A percentile compares a stretch with the other conserved stretches of the same genome.
Evolutionary conservation across 306 rosid species (phyloP).

Genomic region (Dalbergia cultrata): DNA sequence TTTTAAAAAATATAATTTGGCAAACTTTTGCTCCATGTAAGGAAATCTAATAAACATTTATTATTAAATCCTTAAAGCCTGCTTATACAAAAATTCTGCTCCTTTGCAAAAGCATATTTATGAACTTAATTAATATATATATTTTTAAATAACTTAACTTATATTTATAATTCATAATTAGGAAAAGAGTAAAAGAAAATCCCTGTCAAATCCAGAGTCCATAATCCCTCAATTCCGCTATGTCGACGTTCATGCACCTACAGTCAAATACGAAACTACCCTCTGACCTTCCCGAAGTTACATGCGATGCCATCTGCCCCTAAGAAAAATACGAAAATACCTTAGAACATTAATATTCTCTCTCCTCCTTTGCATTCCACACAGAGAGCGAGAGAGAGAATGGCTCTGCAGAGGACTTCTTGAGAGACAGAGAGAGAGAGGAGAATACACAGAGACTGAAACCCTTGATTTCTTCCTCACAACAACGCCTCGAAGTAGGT

Average conservation of each 20-base stretch:
- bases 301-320: background rate
- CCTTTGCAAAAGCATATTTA: too few relatives aligned
- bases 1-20: too few relatives aligned
- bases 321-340: background rate
- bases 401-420: slow-evolving; percentile 31
- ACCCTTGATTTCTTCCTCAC: slow-evolving; percentile 36
- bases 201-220: background rate
- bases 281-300: background rate
- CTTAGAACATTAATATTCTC: slow-evolving; percentile 2
- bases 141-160: too few relatives aligned
- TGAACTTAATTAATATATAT: too few relatives aligned
- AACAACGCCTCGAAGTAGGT: slow-evolving; percentile 27
- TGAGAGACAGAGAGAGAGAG: slow-evolving; percentile 15
- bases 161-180: too few relatives aligned
- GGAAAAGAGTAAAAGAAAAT: background rate
- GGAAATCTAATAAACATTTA: too few relatives aligned
- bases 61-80: too few relatives aligned
- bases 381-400: slow-evolving; percentile 1
- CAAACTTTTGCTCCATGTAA: too few relatives aligned
- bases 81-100: too few relatives aligned
- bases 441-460: slow-evolving; percentile 17
- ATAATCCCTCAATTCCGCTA: background rate
- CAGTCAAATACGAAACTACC: background rate
- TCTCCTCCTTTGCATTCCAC: slow-evolving; percentile 43
- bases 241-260: background rate